Evolutionary conservation across 352 stramenopile genomes (phyloP).

Genomic region (Phytopythium chamaehyphon): DNA sequence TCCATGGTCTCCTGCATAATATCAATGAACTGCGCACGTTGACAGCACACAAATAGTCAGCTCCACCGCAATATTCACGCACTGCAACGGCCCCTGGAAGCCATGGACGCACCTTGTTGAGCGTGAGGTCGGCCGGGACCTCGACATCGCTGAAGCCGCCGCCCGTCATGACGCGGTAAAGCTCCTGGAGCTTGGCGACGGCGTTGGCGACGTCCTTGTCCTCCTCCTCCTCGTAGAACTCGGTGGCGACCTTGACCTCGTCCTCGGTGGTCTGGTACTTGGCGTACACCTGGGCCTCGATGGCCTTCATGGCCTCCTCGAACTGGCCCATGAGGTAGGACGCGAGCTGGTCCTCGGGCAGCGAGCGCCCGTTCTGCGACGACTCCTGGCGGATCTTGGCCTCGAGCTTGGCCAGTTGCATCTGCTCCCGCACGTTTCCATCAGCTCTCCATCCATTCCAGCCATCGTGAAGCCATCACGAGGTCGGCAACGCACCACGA

Average conservation of each 20-base stretch:
- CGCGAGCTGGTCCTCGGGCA: slow-evolving; percentile 81
- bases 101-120: slow-evolving; percentile 48
- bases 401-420: slow-evolving; percentile 85
- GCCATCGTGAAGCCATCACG: background rate
- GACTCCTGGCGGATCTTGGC: slow-evolving; percentile 88
- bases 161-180: slow-evolving; percentile 87
- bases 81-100: background rate
- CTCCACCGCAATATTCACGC: too few species aligned
- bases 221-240: slow-evolving; percentile 87
- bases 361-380: slow-evolving; percentile 72
- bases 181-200: slow-evolving; percentile 83
- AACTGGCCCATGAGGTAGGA: slow-evolving; percentile 89
- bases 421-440: slow-evolving; percentile 22
- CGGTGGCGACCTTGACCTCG: slow-evolving; percentile 79
- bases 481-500: slow-evolving; percentile 73
- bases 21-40: slow-evolving; percentile 55
- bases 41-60: too few species aligned
- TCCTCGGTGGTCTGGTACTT: slow-evolving; percentile 89
- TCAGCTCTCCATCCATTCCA: background rate
- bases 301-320: slow-evolving; percentile 88
- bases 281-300: slow-evolving; percentile 85
- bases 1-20: slow-evolving; percentile 92
- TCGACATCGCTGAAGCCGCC: slow-evolving; percentile 79
- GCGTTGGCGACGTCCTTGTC: slow-evolving; percentile 84
- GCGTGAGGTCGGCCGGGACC: slow-evolving; percentile 73